Percentiles rank a stretch among this genome's conserved stretches.
Conservation (phyloP, 2,329 filamentous ascomycete species). For the Penicillium olsonii region DNA sequence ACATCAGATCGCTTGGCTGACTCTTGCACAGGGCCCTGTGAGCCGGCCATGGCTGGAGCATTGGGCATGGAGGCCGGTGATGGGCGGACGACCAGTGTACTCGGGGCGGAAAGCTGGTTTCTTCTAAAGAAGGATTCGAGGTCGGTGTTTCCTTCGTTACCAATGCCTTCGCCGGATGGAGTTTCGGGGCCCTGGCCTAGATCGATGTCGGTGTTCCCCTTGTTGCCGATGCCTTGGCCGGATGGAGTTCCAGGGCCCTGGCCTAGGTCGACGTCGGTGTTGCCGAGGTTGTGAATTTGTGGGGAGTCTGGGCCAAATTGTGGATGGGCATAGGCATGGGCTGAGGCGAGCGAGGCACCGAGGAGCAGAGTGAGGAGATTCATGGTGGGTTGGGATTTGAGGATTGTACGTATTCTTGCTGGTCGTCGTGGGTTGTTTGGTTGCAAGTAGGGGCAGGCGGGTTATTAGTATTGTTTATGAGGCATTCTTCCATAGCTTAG, state of each 20-base stretch:
- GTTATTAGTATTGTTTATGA: not conserved
- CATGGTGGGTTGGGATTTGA: slow-evolving; percentile 10
- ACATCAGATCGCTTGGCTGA: not conserved
- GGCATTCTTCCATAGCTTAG: not conserved
- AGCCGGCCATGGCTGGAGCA: no score
- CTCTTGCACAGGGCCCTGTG: no score
- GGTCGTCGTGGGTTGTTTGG: not conserved
- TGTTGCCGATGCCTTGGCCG: no score
- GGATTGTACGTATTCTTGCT: not conserved
- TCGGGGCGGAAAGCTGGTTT: no score
- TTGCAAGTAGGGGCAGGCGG: no score
- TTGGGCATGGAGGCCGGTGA: no score
- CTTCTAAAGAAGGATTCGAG: no score
- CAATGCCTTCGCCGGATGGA: no score
- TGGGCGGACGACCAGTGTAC: no score
- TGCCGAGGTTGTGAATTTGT: not conserved
- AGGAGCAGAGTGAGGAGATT: slow-evolving; percentile 18
- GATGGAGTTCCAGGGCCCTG: no score
- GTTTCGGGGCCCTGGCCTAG: not conserved
- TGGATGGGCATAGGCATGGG: not conserved
- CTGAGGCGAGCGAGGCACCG: slow-evolving; percentile 17
- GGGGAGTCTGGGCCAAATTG: slow-evolving; percentile 2
- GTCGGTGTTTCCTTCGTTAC: not conserved
- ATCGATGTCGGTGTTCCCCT: not conserved
- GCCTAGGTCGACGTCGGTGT: not conserved